These are phyloP conservation scores for Litchi chinensis DNA, from an alignment of 345 rosid species.

Conservation along the genomic window DNA sequence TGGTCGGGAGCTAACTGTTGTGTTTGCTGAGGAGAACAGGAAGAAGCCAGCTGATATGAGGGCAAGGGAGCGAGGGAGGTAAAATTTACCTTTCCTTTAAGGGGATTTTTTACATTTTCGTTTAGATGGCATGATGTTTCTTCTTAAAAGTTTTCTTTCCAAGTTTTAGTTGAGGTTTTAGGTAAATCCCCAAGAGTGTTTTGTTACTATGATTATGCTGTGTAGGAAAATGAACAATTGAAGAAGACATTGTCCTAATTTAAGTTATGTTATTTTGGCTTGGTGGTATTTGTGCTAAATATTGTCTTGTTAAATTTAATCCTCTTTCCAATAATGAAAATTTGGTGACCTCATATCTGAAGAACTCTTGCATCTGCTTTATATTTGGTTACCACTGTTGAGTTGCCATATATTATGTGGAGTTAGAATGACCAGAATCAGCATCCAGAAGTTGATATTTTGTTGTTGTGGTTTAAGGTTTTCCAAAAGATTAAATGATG, in stretches of 20 bases:
- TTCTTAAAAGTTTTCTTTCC: not conserved
- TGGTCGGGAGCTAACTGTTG: constrained; percentile 90
- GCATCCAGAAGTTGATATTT: not conserved
- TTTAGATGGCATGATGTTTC: not conserved
- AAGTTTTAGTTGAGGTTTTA: not conserved
- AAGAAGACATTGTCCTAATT: not conserved
- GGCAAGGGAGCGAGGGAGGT: constrained; percentile 73
- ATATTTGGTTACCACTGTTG: not conserved
- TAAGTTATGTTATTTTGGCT: not conserved
- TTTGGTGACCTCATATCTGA: not conserved
- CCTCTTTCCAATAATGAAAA: not conserved
- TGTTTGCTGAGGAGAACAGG: constrained; percentile 98
- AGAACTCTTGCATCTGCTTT: not conserved
- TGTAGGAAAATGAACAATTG: not conserved
- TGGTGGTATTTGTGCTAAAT: not conserved
- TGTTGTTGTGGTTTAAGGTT: not conserved
- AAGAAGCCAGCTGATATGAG: constrained; percentile 98
- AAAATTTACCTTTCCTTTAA: constrained; percentile 12
- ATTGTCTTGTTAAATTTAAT: not conserved
- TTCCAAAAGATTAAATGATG: not conserved
- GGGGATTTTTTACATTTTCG: not conserved
- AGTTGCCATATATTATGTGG: not conserved
- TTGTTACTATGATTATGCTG: not conserved
- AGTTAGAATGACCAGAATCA: not conserved
- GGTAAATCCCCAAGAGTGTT: not conserved